Base-by-base conservation (phyloP, 2,329 filamentous ascomycete genomes). In the Claviceps quebecensis region DNA sequence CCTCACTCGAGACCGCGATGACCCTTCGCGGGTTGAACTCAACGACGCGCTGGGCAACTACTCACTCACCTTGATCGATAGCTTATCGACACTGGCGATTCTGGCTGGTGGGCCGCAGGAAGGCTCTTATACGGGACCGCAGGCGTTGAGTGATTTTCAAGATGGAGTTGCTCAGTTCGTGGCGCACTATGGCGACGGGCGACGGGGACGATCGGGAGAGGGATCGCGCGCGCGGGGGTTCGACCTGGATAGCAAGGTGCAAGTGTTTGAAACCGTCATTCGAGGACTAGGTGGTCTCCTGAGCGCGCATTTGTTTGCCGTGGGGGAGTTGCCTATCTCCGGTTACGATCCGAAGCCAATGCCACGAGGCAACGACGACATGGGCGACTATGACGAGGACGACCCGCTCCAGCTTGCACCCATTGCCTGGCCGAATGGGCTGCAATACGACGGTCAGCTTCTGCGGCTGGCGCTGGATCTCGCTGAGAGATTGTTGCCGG, bases 1-100 rank as follows among this genome's bases (percentile, higher is more conserved):
- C 5, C 74, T 97, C 60, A 88, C 86, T 41, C 84, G 93, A 67
- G 90, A 96, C 70, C 78, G 79, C 60, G 72, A 81, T 47, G 86
- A 95, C 63, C 84, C 87, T 1, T 77, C 77, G 52, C 85, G 94
- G 61, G 80, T 93, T 58, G 90, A 88, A 60, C 74, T 96, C 55
- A 97, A 97, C 70, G 93, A 98, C 67, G 90, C 94, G 14, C 77
- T 98, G 44, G 93, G 93, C 4, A 97, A 98, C 70, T 98, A 97
- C 69, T 96, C 90, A 51, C 73, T 98, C 56, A 97, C 93, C 1
- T 74, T 97, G 47, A 90, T 98, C 62, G 93, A 98, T 69, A 96
- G 88, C 62, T 74, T 98, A 19, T 96, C 90, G 14, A 95, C 91
- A 0, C 79, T 98, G 52, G 93, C 90, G 6, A 94, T 98, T 55